Base-by-base conservation (phyloP, 306 rosid genomes). In the Mucuna pruriens region DNA sequence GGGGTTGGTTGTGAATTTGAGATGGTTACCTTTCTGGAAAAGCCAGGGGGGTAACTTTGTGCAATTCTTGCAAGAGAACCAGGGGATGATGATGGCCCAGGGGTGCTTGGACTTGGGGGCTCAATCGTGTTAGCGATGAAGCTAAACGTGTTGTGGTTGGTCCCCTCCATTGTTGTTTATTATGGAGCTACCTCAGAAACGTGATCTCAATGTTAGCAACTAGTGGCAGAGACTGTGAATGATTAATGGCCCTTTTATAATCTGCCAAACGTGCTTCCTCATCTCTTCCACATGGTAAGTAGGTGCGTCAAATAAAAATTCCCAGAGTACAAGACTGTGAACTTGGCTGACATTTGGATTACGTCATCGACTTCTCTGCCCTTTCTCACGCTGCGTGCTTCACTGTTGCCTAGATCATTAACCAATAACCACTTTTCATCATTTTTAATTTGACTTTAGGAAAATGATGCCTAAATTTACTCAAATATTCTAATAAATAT, bases 11-110 rank as follows among this genome's bases (percentile, higher is more conserved):
- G n/a, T n/a, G n/a, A n/a, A n/a, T n/a, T n/a, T n/a, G n/a, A n/a
- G n/a, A n/a, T 5, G 17, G 11, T 52, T 78, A 92, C 97, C 91
- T 86, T 89, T 72, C 64, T 82, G 39, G 78, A 16, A 48, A 94
- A 90, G 1, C 87, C 83, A 36, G 89, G 90, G 29, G 90, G 95
- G 78, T 85, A 92, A 63, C 45, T 64, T 48, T 45, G 58, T 44
- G 74, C 76, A 19, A 84, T 3, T 67, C 57, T 72, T 63, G 77
- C 54, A 29, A 70, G 58, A 52, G 77, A 23, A 73, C 9, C 10
- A 13, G 4, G 4, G 5, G 82, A 9, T 2, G 72, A 11, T 9
- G 72, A 17, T 19, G 26, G 79, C 23, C 68, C 76, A 4, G 34
- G 49, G 39, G 58, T 31, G 40, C 7, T 74, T 11, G 78, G 69